Percentiles rank a stretch among this genome's conserved stretches.
These are phyloP conservation scores for Candida ulmi DNA, from an alignment of 805 yeast genomes.

Conservation along the genomic window DNA sequence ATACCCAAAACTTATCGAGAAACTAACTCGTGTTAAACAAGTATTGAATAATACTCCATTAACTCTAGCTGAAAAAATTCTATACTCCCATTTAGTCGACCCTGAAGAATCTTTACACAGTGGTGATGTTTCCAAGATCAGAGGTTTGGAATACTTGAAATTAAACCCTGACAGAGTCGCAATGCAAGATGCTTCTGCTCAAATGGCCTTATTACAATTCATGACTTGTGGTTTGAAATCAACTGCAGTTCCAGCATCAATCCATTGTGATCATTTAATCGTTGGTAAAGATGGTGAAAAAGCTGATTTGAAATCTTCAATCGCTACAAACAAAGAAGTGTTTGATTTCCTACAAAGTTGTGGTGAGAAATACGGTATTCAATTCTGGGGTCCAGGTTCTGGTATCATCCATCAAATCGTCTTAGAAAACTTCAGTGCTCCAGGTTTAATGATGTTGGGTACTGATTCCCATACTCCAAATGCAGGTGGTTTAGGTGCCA, in stretches of 20 bases:
- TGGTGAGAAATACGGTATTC: constrained; percentile 92
- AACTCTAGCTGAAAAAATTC: constrained; percentile 90
- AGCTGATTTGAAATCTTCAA: constrained; percentile 73
- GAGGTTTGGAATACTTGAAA: constrained; percentile 90
- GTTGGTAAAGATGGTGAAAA: constrained; percentile 95
- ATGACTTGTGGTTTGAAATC: constrained; percentile 91
- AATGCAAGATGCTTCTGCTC: constrained; percentile 99
- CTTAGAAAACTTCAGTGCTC: constrained; percentile 92
- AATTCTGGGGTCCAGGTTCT: constrained; percentile 99
- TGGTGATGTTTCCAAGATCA: constrained; percentile 45
- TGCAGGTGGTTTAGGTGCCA: constrained; percentile 98
- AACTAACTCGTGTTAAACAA: constrained; percentile 55
- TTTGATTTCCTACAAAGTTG: constrained; percentile 91
- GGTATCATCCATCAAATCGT: constrained; percentile 98
- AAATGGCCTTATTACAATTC: constrained; percentile 97
- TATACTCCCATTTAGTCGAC: constrained; percentile 86
- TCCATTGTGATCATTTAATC: constrained; percentile 97
- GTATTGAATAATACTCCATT: constrained; percentile 69
- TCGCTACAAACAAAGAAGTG: constrained; percentile 87
- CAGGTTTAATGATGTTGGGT: constrained; percentile 96
- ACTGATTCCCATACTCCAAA: constrained; percentile 99
- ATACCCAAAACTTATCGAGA: constrained; percentile 64
- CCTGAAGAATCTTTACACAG: constrained; percentile 77
- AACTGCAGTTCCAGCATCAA: constrained; percentile 91
- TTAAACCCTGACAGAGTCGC: constrained; percentile 97